Evolutionary conservation across 495 filamentous ascomycete genomes (phyloP), one percentile per base, ranked within the genome.

Genomic region (Aspergillus egyptiacus): DNA sequence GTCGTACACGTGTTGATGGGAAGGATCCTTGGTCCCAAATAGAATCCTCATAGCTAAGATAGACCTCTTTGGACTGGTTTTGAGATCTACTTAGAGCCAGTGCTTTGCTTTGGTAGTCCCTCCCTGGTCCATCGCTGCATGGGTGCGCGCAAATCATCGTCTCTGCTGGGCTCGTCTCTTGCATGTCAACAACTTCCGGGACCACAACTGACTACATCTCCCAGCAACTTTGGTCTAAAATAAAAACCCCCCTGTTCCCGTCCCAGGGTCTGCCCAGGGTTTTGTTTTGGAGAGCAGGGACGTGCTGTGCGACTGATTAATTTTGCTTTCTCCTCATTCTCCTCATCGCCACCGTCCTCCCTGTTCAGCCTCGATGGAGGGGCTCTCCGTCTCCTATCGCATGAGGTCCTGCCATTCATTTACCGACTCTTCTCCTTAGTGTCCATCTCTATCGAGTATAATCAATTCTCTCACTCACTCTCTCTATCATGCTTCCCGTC

Each of bases 81-180:
- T 24, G 20, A 36, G 32, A 49, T 38, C 24, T 49, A 39, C 24
- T 32, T 39, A 43, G 24, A 30, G 37, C 41, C 34, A 33, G 24
- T 27, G 20, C 11, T 43, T 32, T 19, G 17, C 31, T 11, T 11
- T 15, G 19, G 27, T n/a, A 22, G 36, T 51, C 20, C 23, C 40
- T 46, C 34, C 36, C 50, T 46, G 36, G n/a, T n/a, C n/a, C 47
- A 51, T 46, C 48, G 33, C 34, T 34, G 32, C 48, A 47, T 27
- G 23, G 41, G 46, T 53, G 50, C 40, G 40, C 54, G 54, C 54
- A 57, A 53, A 53, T 57, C 54, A 57, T 50, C 54, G 50, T 50
- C 50, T 50, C 50, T 50, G 46, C 45, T 46, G 54, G 53, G 33
- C 35, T 40, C 32, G 22, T 36, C 39, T 47, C 32, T 47, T 50